Evolutionary conservation across 2,329 filamentous ascomycete genomes (phyloP).

Genomic region (Colletotrichum musicola): DNA sequence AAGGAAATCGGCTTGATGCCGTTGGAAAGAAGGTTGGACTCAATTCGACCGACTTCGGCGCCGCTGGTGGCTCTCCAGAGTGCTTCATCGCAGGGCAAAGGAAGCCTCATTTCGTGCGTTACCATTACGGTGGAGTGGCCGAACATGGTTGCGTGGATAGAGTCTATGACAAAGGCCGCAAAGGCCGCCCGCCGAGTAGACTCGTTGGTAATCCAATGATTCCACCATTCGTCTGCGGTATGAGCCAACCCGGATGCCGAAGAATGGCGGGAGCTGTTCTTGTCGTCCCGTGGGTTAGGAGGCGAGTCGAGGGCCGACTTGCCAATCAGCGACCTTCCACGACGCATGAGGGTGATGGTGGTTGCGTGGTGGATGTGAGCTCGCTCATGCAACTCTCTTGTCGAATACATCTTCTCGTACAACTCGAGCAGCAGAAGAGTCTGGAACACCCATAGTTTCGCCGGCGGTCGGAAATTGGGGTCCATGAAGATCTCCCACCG

Average conservation of each 20-base stretch:
- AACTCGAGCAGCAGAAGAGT: conserved; percentile 88
- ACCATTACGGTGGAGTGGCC: conserved; percentile 98
- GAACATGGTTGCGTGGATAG: conserved; percentile 97
- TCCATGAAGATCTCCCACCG: conserved; percentile 97
- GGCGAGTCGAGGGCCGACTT: conserved; percentile 88
- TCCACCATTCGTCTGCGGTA: conserved; percentile 92
- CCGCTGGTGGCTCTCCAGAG: conserved; percentile 93
- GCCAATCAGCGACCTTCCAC: conserved; percentile 91
- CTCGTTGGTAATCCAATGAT: conserved; percentile 95
- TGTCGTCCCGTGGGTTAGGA: conserved; percentile 76
- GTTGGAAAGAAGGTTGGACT: conserved; percentile 82
- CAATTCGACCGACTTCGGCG: conserved; percentile 85
- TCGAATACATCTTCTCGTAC: conserved; percentile 99
- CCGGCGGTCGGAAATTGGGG: conserved; percentile 87
- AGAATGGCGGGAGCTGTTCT: conserved; percentile 69
- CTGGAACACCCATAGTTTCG: conserved; percentile 97
- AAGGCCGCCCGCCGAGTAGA: conserved; percentile 91
- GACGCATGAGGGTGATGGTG: conserved; percentile 93
- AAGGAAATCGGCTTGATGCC: conserved; percentile 89
- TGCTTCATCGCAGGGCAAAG: conserved; percentile 91
- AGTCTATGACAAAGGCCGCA: conserved; percentile 94
- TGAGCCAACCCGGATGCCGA: conserved; percentile 72
- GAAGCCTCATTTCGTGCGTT: conserved; percentile 92
- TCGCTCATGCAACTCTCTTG: conserved; percentile 89
- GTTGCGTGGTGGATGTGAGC: conserved; percentile 98